phyloP scores from a whole-genome alignment of 2,329 filamentous ascomycete genomes.

The Paramyrothecium roridum region DNA sequence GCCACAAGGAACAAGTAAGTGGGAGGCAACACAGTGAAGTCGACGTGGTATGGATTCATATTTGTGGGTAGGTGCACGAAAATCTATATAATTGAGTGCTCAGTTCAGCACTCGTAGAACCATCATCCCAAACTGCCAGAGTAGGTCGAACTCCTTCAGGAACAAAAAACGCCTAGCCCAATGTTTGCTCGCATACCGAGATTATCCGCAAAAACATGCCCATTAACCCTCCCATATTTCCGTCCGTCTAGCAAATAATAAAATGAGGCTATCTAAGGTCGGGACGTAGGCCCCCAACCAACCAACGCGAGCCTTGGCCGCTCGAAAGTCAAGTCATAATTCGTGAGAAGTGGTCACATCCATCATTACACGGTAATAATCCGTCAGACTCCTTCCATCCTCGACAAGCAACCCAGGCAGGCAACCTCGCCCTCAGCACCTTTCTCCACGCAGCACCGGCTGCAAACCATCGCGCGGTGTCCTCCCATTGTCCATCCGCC shows the following conservation, averaged over 20 bases:
- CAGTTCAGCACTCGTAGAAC: no score
- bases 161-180: no score
- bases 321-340: conserved; percentile 2
- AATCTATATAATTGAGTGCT: no score
- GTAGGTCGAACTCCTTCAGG: no score
- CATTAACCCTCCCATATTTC: not conserved
- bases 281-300: no score
- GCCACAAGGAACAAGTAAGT: no score
- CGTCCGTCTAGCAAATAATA: not conserved
- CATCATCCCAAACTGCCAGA: no score
- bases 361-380: not conserved
- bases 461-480: conserved; percentile 58
- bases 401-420: conserved; percentile 60
- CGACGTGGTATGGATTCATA: no score
- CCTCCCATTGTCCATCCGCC: conserved; percentile 36
- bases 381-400: conserved; percentile 34
- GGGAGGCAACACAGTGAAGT: no score
- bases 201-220: not conserved
- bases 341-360: conserved; percentile 4
- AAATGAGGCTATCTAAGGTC: not conserved
- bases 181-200: no score
- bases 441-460: conserved; percentile 65
- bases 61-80: no score
- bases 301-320: not conserved
- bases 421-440: conserved; percentile 63